phyloP scores from a whole-genome alignment of 148 eudicot species.

The Selenicereus undatus region DNA sequence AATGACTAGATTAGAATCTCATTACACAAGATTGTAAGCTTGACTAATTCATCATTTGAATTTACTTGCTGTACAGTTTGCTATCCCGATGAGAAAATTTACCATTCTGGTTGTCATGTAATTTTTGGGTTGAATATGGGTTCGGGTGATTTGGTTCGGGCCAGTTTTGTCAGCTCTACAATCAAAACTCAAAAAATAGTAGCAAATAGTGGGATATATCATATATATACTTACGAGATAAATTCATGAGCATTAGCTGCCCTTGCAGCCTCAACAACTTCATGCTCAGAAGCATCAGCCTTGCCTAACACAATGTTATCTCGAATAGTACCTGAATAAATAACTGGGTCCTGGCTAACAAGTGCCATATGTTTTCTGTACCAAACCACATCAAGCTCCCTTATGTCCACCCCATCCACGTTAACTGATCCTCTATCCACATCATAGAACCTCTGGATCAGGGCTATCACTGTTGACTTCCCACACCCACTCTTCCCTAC shows the following conservation, averaged over 20 bases:
- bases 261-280: conserved; percentile 67
- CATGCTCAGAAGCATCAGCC: conserved; percentile 63
- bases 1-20: background rate
- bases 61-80: background rate
- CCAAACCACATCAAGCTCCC: conserved; percentile 62
- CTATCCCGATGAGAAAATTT: too few species aligned
- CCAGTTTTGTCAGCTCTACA: background rate
- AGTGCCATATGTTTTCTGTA: conserved; percentile 67
- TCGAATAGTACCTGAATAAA: conserved; percentile 65
- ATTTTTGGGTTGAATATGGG: too few species aligned
- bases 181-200: background rate
- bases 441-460: conserved; percentile 78
- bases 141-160: too few species aligned
- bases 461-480: conserved; percentile 75
- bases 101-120: too few species aligned
- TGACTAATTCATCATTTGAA: background rate
- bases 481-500: conserved; percentile 97
- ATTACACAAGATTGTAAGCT: background rate
- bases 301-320: conserved; percentile 71
- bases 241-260: conserved; percentile 94
- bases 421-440: conserved; percentile 60
- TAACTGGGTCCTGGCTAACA: conserved; percentile 90
- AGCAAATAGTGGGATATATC: too few species aligned
- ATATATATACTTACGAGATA: conserved; percentile 57
- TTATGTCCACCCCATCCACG: conserved; percentile 68